Percentiles rank a stretch among this genome's conserved stretches.
Evolutionary conservation across 2,329 filamentous ascomycete species (phyloP).

Genomic region (Cadophora luteo-olivacea): DNA sequence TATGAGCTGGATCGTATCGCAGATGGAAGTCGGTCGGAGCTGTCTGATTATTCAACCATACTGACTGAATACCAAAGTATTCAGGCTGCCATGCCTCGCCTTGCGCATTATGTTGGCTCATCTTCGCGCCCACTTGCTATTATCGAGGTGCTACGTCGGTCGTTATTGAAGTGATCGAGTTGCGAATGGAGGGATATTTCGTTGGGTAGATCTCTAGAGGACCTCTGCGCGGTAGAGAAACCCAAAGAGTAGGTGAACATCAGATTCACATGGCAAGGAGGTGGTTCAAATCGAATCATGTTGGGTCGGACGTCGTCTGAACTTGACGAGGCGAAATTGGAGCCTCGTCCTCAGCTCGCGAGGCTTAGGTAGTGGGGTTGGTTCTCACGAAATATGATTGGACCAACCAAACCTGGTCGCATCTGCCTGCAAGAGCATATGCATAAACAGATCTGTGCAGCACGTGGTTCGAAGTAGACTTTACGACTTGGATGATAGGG

Average conservation of each 20-base stretch:
- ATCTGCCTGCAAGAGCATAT: not conserved
- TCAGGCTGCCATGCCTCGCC: conserved; percentile 11
- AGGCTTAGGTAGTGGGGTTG: conserved; percentile 3
- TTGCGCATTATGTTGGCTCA: not conserved
- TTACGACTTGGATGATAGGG: not conserved
- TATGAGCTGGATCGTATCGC: not conserved
- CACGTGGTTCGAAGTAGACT: not conserved
- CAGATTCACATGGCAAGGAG: not conserved
- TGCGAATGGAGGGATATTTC: not conserved
- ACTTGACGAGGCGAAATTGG: conserved; percentile 9
- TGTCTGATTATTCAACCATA: conserved; percentile 1
- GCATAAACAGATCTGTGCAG: not conserved
- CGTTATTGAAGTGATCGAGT: not conserved
- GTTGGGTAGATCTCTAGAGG: no score
- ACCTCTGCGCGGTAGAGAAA: not conserved
- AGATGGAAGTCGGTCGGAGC: not conserved
- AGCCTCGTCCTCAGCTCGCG: conserved; percentile 10
- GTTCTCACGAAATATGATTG: not conserved
- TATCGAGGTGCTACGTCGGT: not conserved
- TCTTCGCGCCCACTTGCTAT: not conserved
- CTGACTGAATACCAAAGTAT: conserved; percentile 3
- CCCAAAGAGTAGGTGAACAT: not conserved
- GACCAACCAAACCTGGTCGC: not conserved
- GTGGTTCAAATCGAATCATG: not conserved
- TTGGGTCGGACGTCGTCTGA: not conserved